Evolutionary conservation across 1,284 basidiomycete genomes (phyloP).

Genomic region (Boletus albobrunnescens): DNA sequence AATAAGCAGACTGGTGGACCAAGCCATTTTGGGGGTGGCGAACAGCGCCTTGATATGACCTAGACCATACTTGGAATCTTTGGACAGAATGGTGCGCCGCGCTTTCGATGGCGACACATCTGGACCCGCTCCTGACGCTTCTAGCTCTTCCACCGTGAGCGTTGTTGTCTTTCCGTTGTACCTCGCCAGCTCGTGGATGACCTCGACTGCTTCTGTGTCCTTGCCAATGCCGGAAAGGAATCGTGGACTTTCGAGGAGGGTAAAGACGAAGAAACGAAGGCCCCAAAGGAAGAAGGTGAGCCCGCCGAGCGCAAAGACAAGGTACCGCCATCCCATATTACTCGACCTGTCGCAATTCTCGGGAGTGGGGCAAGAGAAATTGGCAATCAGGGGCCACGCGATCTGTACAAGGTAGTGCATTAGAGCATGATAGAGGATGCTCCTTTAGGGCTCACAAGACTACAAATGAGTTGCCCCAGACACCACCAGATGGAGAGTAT

Average conservation of each 20-base stretch:
- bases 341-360: constrained; percentile 37
- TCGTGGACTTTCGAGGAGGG: constrained; percentile 58
- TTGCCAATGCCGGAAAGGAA: constrained; percentile 59
- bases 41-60: constrained; percentile 54
- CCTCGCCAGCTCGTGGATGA: constrained; percentile 55
- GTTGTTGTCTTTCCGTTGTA: constrained; percentile 49
- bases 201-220: constrained; percentile 59
- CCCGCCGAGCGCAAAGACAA: constrained; percentile 40
- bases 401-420: constrained; percentile 26
- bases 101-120: not conserved
- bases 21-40: constrained; percentile 51
- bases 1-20: constrained; percentile 54
- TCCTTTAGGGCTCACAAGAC: constrained; percentile 45
- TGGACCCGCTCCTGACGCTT: constrained; percentile 15
- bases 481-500: constrained; percentile 71
- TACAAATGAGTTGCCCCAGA: constrained; percentile 59
- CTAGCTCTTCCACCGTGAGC: constrained; percentile 42
- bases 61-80: constrained; percentile 37
- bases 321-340: constrained; percentile 63
- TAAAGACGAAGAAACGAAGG: constrained; percentile 58
- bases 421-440: not conserved
- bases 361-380: constrained; percentile 41
- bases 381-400: constrained; percentile 50
- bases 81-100: constrained; percentile 30
- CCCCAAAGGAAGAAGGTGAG: constrained; percentile 53